Evolutionary conservation across 2,329 filamentous ascomycete species (phyloP), one percentile per base, ranked within the genome.

Genomic region (Chaetomium strumarium): DNA sequence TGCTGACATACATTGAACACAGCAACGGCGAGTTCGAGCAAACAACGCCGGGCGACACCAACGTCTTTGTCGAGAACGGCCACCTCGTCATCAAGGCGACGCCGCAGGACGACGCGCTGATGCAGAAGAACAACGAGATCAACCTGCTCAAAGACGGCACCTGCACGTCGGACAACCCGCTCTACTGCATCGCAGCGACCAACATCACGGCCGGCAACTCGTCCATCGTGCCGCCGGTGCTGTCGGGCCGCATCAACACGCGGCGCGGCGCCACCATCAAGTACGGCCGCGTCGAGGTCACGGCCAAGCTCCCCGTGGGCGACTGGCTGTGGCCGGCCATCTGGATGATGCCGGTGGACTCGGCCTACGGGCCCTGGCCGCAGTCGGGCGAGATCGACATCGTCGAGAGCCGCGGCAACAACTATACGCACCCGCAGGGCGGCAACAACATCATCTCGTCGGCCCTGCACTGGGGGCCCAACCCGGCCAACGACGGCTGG

Each of bases 281-380:
- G 69, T 95, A 88, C 65, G 89, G 89, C 44, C 85, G 87, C 40
- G 78, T 95, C 48, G 87, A 95, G 66, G 88, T 95, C 5, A 83
- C 78, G 1, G 89, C 89, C 24, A 85, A 85, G 69, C 72, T 93
- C 29, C 88, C 89, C 5, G 68, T 74, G 44, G 89, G 89, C 49
- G 88, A 93, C 71, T 93, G 89, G 89, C 77, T 95, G 11, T 93
- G 89, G 89, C 89, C 89, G 2, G 88, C 88, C n/a, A 92, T 95
- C 63, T 91, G 87, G 86, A 88, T 95, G 86, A 75, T 93, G 74
- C 89, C 89, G 1, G 81, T 81, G 43, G 75, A 84, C 40, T 76
- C 83, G 49, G 83, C 74, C 0, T 95, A 93, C 66, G 89, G 89
- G 1, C 63, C 76, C 1, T 95, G 89, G 89, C 89, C 89, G 1